Evolutionary conservation across 176 grass and related monocot genomes (phyloP).

Genomic region (Avena eriantha): DNA sequence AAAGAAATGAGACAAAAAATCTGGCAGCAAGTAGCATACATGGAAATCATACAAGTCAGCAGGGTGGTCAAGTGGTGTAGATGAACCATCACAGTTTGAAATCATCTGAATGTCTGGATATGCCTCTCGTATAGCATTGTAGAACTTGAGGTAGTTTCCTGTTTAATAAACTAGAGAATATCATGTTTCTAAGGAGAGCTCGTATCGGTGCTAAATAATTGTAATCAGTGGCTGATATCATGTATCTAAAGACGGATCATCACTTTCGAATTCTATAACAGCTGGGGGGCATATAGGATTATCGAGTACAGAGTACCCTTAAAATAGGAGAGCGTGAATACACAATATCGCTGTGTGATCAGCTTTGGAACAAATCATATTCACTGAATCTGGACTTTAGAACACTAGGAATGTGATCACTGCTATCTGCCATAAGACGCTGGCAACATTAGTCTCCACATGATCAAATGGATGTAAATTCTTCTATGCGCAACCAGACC

Average conservation of each 20-base stretch:
- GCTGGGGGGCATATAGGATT: too few relatives aligned
- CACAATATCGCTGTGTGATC: not conserved
- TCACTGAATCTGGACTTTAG: not conserved
- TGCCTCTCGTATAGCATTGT: slow-evolving; percentile 71
- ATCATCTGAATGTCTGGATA: slow-evolving; percentile 95
- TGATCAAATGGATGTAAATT: slow-evolving; percentile 15
- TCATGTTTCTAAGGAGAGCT: slow-evolving; percentile 14
- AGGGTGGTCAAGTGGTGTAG: slow-evolving; percentile 75
- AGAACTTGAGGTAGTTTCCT: slow-evolving; percentile 95
- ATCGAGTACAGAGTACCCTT: not conserved
- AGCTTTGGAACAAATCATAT: not conserved
- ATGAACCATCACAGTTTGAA: slow-evolving; percentile 86
- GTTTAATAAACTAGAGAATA: slow-evolving; percentile 37
- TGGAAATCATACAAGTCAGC: slow-evolving; percentile 93
- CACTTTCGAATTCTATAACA: too few relatives aligned
- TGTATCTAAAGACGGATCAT: too few relatives aligned
- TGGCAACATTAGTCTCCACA: not conserved
- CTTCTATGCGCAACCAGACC: not conserved
- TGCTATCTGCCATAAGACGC: not conserved
- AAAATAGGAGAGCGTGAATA: slow-evolving; percentile 8
- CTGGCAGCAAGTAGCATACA: slow-evolving; percentile 53
- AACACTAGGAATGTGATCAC: not conserved
- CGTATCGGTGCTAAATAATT: not conserved
- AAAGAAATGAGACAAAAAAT: not conserved
- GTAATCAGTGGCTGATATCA: not conserved